phyloP scores from a whole-genome alignment of 352 stramenopile species.

The Peronospora belbahrii region DNA sequence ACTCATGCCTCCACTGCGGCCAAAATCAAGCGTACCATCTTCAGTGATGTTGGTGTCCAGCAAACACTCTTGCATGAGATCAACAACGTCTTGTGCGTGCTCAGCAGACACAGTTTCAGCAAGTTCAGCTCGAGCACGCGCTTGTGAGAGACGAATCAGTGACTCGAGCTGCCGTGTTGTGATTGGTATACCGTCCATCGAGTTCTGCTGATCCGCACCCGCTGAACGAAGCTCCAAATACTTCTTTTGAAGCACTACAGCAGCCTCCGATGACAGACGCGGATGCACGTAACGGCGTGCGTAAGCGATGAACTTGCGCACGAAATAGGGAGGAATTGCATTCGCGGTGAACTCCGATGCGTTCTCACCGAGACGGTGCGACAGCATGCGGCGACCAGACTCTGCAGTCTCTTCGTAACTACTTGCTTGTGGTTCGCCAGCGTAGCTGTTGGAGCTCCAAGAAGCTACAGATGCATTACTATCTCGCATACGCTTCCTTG shows the following conservation, averaged over 20 bases:
- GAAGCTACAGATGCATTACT: conserved; percentile 5
- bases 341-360: conserved; percentile 36
- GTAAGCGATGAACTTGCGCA: conserved; percentile 97
- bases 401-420: conserved; percentile 10
- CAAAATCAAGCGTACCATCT: conserved; percentile 83
- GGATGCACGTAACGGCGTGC: conserved; percentile 92
- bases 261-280: conserved; percentile 51
- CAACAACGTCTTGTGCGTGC: conserved; percentile 95
- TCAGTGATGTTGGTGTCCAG: conserved; percentile 88
- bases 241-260: conserved; percentile 73
- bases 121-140: conserved; percentile 92
- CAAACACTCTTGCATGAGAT: conserved; percentile 93
- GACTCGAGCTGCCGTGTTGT: conserved; percentile 97
- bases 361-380: conserved; percentile 47
- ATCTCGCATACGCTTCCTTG: conserved; percentile 27
- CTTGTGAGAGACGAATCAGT: conserved; percentile 86
- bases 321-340: conserved; percentile 65
- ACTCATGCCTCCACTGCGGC: conserved; percentile 58
- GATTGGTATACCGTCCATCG: conserved; percentile 69
- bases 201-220: conserved; percentile 36
- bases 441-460: conserved; percentile 21
- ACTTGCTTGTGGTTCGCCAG: conserved; percentile 9
- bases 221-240: conserved; percentile 85
- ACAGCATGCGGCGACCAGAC: conserved; percentile 24
- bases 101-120: conserved; percentile 88